phyloP scores from a whole-genome alignment of 805 yeast genomes.

The Komagataella pseudopastoris region DNA sequence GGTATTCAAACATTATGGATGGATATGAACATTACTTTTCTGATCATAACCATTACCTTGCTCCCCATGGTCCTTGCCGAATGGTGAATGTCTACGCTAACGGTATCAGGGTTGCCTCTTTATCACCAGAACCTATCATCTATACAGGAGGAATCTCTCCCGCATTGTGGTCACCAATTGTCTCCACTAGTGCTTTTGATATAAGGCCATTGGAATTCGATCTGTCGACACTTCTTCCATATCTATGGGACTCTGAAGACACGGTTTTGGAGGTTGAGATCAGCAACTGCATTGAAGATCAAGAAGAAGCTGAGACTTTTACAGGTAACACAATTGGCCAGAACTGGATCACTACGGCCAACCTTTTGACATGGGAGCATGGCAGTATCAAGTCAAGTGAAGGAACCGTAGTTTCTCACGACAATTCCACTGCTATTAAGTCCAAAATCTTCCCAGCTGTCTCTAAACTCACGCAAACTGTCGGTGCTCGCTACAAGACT shows the following conservation, averaged over 20 bases:
- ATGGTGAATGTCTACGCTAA: constrained; percentile 48
- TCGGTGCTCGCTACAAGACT: constrained; percentile 21
- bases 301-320: background rate
- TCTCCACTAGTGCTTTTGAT: constrained; percentile 63
- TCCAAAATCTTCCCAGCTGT: constrained; percentile 22
- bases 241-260: constrained; percentile 39
- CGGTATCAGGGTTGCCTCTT: constrained; percentile 44
- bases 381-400: constrained; percentile 20
- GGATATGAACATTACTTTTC: constrained; percentile 25
- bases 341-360: constrained; percentile 52
- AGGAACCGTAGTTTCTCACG: constrained; percentile 22
- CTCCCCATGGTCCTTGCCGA: constrained; percentile 64
- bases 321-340: constrained; percentile 23
- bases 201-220: constrained; percentile 59
- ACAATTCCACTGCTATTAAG: constrained; percentile 17
- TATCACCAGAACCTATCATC: constrained; percentile 59
- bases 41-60: constrained; percentile 22
- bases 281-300: constrained; percentile 33
- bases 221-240: constrained; percentile 54
- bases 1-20: constrained; percentile 57
- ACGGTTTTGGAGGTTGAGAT: constrained; percentile 31
- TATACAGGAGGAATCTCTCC: constrained; percentile 80
- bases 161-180: constrained; percentile 69
- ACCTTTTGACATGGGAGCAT: constrained; percentile 40
- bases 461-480: constrained; percentile 23